Conservation (phyloP, 148 eudicot genomes). For the Spergularia bocconei region DNA sequence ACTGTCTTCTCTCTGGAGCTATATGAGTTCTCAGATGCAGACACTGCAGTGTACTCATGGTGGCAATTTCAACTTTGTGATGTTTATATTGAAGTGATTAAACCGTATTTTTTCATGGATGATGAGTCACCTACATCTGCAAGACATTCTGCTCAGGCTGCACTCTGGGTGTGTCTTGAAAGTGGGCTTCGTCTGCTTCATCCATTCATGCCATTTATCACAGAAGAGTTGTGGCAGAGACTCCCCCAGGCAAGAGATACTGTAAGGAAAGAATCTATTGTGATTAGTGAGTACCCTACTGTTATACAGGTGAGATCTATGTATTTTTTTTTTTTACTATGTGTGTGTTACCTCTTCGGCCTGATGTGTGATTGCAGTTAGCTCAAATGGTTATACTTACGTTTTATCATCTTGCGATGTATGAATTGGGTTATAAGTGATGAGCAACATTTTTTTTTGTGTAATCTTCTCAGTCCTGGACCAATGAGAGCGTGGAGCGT, state of each 20-base stretch:
- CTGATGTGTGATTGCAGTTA: too few relatives aligned
- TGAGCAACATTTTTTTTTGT: not conserved
- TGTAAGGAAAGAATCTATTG: constrained; percentile 68
- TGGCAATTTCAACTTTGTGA: constrained; percentile 95
- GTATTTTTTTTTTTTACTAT: too few relatives aligned
- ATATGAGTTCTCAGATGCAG: constrained; percentile 82
- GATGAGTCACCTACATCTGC: constrained; percentile 46
- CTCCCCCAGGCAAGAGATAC: constrained; percentile 65
- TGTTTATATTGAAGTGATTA: constrained; percentile 79
- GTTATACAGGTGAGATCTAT: constrained; percentile 61
- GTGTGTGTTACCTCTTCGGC: too few relatives aligned
- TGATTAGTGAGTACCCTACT: constrained; percentile 75
- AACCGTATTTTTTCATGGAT: constrained; percentile 61
- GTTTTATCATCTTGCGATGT: not conserved
- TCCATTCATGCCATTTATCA: constrained; percentile 93
- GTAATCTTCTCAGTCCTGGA: constrained; percentile 62
- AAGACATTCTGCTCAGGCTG: constrained; percentile 64
- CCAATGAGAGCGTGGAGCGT: constrained; percentile 59
- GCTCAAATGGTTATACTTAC: not conserved
- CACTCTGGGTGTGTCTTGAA: constrained; percentile 86
- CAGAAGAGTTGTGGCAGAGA: constrained; percentile 97
- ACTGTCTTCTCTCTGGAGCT: constrained; percentile 68
- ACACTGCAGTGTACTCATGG: constrained; percentile 81
- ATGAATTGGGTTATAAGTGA: not conserved
- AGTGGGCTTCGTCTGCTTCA: constrained; percentile 83